Evolutionary conservation across 371 early-diverging fungal genomes (phyloP).

Genomic region (Mortierella sp.): DNA sequence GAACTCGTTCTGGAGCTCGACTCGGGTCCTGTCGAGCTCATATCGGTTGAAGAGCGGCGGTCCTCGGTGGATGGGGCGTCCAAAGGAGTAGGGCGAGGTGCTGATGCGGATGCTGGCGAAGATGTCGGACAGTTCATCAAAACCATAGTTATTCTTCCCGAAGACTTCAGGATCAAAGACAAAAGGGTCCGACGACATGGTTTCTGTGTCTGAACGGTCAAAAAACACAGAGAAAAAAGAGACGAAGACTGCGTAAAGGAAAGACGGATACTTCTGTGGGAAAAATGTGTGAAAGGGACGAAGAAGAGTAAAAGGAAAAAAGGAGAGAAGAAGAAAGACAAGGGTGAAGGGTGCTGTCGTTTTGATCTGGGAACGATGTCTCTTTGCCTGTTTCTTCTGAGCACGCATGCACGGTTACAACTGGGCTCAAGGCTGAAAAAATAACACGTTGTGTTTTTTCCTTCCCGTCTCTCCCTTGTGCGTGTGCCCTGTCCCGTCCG

Average conservation of each 20-base stretch:
- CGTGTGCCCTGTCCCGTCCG: neutral
- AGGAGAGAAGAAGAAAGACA: neutral
- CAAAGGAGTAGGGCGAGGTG: neutral
- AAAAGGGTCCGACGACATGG: no score
- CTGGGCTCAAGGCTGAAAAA: neutral
- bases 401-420: conserved; percentile 2
- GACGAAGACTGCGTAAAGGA: no score
- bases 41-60: conserved; percentile 13
- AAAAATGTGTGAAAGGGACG: neutral
- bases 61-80: neutral
- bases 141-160: no score
- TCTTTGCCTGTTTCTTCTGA: neutral
- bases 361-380: neutral
- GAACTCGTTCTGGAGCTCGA: conserved; percentile 14
- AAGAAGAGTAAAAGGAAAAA: neutral
- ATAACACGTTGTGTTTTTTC: neutral
- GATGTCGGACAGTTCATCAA: no score
- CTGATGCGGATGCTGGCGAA: neutral
- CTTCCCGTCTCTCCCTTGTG: neutral
- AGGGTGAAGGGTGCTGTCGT: neutral
- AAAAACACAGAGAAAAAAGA: no score
- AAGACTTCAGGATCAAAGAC: no score
- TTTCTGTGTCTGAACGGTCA: no score
- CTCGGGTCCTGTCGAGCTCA: conserved; percentile 14
- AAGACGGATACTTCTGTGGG: no score